Base-by-base conservation (phyloP, 2,329 filamentous ascomycete genomes). In the Bipolaris zeicola region DNA sequence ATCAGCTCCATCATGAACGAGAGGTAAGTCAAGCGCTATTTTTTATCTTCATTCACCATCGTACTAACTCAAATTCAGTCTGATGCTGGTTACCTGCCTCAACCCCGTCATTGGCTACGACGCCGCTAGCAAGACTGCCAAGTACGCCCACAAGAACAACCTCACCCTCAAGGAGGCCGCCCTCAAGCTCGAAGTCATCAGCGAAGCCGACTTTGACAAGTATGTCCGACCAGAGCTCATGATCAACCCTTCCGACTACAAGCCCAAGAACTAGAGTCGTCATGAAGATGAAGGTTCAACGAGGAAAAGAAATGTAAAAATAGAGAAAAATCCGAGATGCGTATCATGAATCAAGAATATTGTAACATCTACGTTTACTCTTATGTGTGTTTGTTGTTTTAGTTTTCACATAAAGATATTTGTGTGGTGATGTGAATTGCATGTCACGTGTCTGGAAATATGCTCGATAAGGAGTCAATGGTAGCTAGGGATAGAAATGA, bases 101-200 rank as follows among this genome's bases (percentile, higher is more conserved):
- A 69, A 70, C 58, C 61, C 60, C 52, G 59, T 65, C 47, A 61
- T 64, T 59, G 68, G 70, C 34, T 74, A 74, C 55, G 72, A 74
- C 47, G 65, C 66, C 24, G 72, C 72, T 24, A 69, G 65, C 55
- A 74, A 74, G 62, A 70, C 67, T 7, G 72, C 72, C 1, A 74
- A 74, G 88, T 96, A 99, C 75, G 95, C 95, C 14, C 95, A 99
- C 83, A 97, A 97, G 87, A 98, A 98, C 87, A 92, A 92, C 33
- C 80, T 94, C 49, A 97, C 92, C 22, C 85, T 99, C 57, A 97
- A 97, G 84, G 82, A 96, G 81, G 94, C 90, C 72, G 94, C 95
- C 18, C 87, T 98, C 84, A 91, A 98, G 83, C 85, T 99, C 65
- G 86, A 96, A 67, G 94, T 92, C 43, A 82, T 98, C 66, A 94